Evolutionary conservation across 306 rosid genomes (phyloP).

Genomic region (Arachis hypogaea): DNA sequence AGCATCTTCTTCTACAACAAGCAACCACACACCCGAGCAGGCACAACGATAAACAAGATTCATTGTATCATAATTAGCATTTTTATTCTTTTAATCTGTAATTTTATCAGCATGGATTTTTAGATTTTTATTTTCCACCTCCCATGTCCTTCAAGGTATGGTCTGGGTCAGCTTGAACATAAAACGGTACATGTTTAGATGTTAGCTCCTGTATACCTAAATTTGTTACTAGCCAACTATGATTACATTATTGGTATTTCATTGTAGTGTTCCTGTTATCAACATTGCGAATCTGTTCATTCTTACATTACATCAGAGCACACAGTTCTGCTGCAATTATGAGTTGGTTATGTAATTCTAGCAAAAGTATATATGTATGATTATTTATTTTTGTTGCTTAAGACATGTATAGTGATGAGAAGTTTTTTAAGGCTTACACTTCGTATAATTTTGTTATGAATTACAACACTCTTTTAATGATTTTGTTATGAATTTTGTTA

Average conservation of each 20-base stretch:
- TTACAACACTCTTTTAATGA: too few relatives aligned
- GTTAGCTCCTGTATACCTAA: slow-evolving; percentile 46
- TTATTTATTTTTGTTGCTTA: too few relatives aligned
- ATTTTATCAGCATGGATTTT: slow-evolving; percentile 39
- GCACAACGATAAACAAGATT: slow-evolving; percentile 53
- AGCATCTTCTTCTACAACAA: slow-evolving; percentile 56
- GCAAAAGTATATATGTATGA: too few relatives aligned
- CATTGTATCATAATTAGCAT: slow-evolving; percentile 30
- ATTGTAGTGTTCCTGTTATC: slow-evolving; percentile 23
- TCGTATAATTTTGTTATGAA: too few relatives aligned
- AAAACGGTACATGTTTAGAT: slow-evolving; percentile 42
- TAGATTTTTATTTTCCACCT: slow-evolving; percentile 34
- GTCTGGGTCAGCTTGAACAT: slow-evolving; percentile 46
- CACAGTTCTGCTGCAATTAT: background rate
- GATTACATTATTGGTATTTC: slow-evolving; percentile 38
- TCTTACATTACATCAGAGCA: slow-evolving; percentile 9
- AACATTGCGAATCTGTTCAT: slow-evolving; percentile 38
- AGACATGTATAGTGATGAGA: too few relatives aligned
- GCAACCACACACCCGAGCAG: slow-evolving; percentile 71
- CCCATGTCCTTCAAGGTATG: slow-evolving; percentile 44
- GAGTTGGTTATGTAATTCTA: too few relatives aligned
- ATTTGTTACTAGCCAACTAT: slow-evolving; percentile 44
- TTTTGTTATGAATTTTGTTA: too few relatives aligned
- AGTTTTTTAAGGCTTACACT: too few relatives aligned
- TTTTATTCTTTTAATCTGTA: slow-evolving; percentile 39